Conservation (phyloP, 192 early-diverging fungal species). For the Coemansia sp. region DNA sequence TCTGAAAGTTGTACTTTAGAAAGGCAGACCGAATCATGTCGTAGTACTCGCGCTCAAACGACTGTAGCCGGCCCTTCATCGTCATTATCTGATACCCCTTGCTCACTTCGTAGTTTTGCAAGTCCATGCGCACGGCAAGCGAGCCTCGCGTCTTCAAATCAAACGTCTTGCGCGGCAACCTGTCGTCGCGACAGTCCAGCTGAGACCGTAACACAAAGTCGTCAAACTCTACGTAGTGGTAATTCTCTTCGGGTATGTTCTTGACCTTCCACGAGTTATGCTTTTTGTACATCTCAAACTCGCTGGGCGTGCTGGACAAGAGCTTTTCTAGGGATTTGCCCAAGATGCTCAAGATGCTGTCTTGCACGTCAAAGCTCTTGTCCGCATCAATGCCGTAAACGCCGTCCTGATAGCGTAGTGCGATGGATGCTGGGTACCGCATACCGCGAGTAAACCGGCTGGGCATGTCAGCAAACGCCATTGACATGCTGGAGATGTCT, state of each 20-base stretch:
- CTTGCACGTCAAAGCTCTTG: conserved; percentile 66
- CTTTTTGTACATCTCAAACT: conserved; percentile 70
- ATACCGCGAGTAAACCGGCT: conserved; percentile 60
- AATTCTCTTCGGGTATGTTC: conserved; percentile 59
- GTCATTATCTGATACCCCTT: conserved; percentile 68
- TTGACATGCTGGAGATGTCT: conserved; percentile 60
- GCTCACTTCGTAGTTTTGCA: conserved; percentile 65
- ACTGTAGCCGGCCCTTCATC: conserved; percentile 65
- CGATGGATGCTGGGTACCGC: conserved; percentile 66
- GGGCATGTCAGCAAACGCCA: conserved; percentile 61
- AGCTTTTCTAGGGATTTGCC: conserved; percentile 89
- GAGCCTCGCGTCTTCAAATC: conserved; percentile 90
- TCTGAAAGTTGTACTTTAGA: conserved; percentile 87
- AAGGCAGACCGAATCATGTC: conserved; percentile 92
- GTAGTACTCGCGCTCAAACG: conserved; percentile 90
- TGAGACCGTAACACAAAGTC: conserved; percentile 84
- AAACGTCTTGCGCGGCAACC: conserved; percentile 77
- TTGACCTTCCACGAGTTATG: conserved; percentile 54
- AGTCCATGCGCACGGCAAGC: conserved; percentile 77
- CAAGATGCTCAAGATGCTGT: conserved; percentile 70
- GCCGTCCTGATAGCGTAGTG: conserved; percentile 66
- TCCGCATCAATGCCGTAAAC: conserved; percentile 83
- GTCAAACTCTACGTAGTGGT: conserved; percentile 65
- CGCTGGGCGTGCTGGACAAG: conserved; percentile 62
- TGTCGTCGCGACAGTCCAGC: conserved; percentile 77